Percentiles rank a stretch among this genome's conserved stretches.
Evolutionary conservation across 768 basidiomycete species (phyloP).

Genomic region (Hericium coralloides): DNA sequence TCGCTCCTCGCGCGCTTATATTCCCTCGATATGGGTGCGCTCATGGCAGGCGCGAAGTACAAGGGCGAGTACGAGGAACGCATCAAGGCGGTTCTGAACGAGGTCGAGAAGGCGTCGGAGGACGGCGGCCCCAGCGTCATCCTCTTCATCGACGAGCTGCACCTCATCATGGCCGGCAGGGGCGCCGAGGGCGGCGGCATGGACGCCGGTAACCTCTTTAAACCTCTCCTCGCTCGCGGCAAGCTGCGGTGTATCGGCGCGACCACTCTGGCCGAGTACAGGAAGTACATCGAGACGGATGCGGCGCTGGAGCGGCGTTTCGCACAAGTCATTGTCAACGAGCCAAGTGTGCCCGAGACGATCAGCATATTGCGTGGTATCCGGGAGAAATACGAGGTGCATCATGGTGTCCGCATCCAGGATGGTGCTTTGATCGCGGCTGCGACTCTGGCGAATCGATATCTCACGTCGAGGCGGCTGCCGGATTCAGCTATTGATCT

Average conservation of each 20-base stretch:
- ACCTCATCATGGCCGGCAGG: constrained; percentile 88
- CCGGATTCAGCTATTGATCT: constrained; percentile 89
- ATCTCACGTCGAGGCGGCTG: constrained; percentile 71
- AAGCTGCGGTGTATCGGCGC: constrained; percentile 78
- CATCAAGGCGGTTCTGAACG: constrained; percentile 84
- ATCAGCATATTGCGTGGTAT: constrained; percentile 93
- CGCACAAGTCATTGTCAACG: constrained; percentile 89
- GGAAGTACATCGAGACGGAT: constrained; percentile 90
- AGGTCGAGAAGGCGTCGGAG: constrained; percentile 82
- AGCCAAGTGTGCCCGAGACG: constrained; percentile 82
- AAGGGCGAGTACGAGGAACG: constrained; percentile 97
- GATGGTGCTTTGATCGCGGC: constrained; percentile 86
- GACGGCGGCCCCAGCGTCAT: constrained; percentile 67
- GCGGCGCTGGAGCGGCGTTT: constrained; percentile 87
- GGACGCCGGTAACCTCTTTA: constrained; percentile 91
- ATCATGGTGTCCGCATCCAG: constrained; percentile 83
- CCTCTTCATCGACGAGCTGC: constrained; percentile 91
- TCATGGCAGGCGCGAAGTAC: constrained; percentile 90
- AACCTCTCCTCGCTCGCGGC: constrained; percentile 84
- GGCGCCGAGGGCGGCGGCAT: constrained; percentile 81
- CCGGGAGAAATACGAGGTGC: constrained; percentile 82
- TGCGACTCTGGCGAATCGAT: constrained; percentile 88
- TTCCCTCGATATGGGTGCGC: constrained; percentile 90
- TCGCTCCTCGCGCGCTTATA: constrained; percentile 66
- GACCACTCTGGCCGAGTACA: constrained; percentile 87